These are phyloP conservation scores for Suhomyces tanzawaensis DNA, from an alignment of 805 yeast genomes.

Conservation along the genomic window DNA sequence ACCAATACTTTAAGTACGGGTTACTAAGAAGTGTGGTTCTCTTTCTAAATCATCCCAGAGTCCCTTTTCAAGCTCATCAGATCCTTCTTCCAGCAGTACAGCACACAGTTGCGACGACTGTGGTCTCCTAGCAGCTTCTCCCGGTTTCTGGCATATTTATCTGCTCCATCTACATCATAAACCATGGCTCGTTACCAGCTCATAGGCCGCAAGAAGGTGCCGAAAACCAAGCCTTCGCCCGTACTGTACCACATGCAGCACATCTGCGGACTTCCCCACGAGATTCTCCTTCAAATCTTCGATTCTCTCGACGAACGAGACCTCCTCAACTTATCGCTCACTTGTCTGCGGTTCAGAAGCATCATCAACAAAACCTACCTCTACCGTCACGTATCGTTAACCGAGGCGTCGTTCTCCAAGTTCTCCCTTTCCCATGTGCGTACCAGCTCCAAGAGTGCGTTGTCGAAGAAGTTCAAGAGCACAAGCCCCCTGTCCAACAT, in stretches of 20 bases:
- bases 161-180: neutral
- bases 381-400: constrained; percentile 33
- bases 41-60: no score
- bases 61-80: no score
- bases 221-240: constrained; percentile 3
- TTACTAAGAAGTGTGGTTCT: no score
- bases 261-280: constrained; percentile 34
- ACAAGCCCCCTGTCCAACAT: constrained; percentile 26
- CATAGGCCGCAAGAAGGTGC: constrained; percentile 35
- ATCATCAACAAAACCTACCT: constrained; percentile 37
- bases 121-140: no score
- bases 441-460: constrained; percentile 15
- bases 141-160: no score
- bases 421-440: constrained; percentile 34
- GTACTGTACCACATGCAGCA: neutral
- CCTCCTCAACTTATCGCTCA: constrained; percentile 24
- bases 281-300: constrained; percentile 38
- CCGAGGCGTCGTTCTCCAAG: constrained; percentile 28
- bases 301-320: constrained; percentile 20
- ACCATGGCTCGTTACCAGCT: constrained; percentile 27
- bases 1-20: no score
- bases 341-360: constrained; percentile 36
- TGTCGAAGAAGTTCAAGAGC: constrained; percentile 18
- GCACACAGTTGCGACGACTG: no score
- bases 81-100: no score